phyloP scores from a whole-genome alignment of 2,329 filamentous ascomycete genomes.

The Pseudogymnoascus sp. region DNA sequence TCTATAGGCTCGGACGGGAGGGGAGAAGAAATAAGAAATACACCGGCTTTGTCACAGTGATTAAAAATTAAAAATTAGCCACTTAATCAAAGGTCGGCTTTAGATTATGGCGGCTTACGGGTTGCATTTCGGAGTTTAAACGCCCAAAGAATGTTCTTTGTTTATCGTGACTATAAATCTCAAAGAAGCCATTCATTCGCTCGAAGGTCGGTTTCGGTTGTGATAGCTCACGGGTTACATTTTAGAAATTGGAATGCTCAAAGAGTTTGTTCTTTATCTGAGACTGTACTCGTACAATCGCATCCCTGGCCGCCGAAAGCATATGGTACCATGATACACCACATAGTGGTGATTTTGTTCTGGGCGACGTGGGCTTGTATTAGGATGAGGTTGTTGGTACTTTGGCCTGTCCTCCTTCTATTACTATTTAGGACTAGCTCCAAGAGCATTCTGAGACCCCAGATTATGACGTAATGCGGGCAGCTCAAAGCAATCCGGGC shows the following conservation, averaged over 20 bases:
- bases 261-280: neutral
- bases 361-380: neutral
- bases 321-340: neutral
- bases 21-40: neutral
- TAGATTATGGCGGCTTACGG: neutral
- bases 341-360: neutral
- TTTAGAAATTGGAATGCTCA: neutral
- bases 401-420: neutral
- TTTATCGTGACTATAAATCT: neutral
- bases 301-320: neutral
- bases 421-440: neutral
- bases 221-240: neutral
- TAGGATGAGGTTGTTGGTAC: slow-evolving; percentile 24
- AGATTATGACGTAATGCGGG: neutral
- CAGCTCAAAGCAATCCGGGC: neutral
- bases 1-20: neutral
- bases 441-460: neutral
- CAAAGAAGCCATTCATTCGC: too few species aligned
- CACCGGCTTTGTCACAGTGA: neutral
- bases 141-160: neutral
- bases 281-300: neutral
- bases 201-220: neutral
- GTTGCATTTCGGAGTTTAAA: neutral
- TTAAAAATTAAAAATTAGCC: neutral
- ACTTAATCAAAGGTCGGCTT: neutral